Evolutionary conservation across 768 basidiomycete genomes (phyloP).

Genomic region (Clitopilus passeckerianus): DNA sequence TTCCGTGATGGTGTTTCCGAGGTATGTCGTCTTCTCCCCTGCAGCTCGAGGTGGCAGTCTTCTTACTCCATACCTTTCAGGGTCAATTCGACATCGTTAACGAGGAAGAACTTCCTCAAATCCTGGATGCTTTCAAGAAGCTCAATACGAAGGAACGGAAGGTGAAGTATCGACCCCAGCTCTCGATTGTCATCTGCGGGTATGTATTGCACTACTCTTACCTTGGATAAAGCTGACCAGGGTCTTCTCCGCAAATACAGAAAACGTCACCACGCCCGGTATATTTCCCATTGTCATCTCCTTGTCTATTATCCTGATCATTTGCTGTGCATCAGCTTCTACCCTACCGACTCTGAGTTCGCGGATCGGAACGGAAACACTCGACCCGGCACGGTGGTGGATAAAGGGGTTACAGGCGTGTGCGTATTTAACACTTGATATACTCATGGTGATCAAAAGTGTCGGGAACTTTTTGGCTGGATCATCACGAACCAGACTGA

Average conservation of each 20-base stretch:
- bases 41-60: not conserved
- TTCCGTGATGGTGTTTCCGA: conserved; percentile 84
- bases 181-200: conserved; percentile 79
- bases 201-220: conserved; percentile 10
- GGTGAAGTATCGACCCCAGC: conserved; percentile 47
- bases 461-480: not conserved
- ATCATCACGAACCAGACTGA: not conserved
- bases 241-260: conserved; percentile 13
- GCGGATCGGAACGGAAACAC: conserved; percentile 74
- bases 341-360: conserved; percentile 39
- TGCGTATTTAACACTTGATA: conserved; percentile 21
- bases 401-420: conserved; percentile 72
- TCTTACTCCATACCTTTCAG: conserved; percentile 24
- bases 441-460: not conserved
- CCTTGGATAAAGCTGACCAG: not conserved
- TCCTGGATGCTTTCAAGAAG: conserved; percentile 55
- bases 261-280: conserved; percentile 66
- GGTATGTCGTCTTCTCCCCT: conserved; percentile 30
- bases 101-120: conserved; percentile 54
- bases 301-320: too few species aligned
- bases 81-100: conserved; percentile 70
- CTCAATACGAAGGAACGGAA: conserved; percentile 35
- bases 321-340: conserved; percentile 37
- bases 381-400: conserved; percentile 74
- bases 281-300: conserved; percentile 16